Base-by-base conservation (phyloP, 495 filamentous ascomycete genomes). In the Neurospora tetrasperma region DNA sequence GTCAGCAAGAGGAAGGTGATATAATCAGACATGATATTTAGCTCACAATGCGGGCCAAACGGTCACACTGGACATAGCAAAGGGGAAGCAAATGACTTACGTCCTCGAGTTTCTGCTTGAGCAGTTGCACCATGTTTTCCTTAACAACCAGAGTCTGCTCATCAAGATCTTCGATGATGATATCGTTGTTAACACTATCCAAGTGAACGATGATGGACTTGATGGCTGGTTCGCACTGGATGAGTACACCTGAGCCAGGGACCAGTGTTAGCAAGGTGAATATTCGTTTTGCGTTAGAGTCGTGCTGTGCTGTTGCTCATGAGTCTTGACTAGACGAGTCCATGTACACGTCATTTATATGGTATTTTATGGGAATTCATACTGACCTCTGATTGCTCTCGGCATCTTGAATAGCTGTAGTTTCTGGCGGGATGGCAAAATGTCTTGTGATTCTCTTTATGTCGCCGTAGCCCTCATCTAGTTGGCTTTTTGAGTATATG, bases 131-230 rank as follows among this genome's bases (percentile, higher is more conserved):
- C 79, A 93, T 85, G 78, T 89, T 88, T 75, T 93, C 91, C 78
- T 93, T 93, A 73, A 94, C 88, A 3, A 94, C 86, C 3, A 94
- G 83, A 48, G 89, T 89, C 71, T 89, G 85, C 76, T 93, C 92
- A 77, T 93, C 92, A 2, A 93, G 82, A 68, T 93, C 91, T 78
- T 93, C 91, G 68, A 89, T 87, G 59, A 89, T 85, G 74, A 85
- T 85, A 54, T 86, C 85, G 74, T 88, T 81, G 62, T 82, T 79
- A 14, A 82, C 78, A 83, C 84, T 80, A 80, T 92, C 80, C 80
- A 92, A 84, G 77, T 87, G 85, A 78, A 90, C 68, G 80, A 91
- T 86, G 78, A 88, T 87, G 71, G 87, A 85, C 78, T 86, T 87
- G 81, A 87, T 87, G 59, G 82, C 85, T 39, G 84, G 86, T 77